These are phyloP conservation scores for Thecaphora thlaspeos DNA, from an alignment of 1,284 basidiomycete genomes.

Conservation along the genomic window DNA sequence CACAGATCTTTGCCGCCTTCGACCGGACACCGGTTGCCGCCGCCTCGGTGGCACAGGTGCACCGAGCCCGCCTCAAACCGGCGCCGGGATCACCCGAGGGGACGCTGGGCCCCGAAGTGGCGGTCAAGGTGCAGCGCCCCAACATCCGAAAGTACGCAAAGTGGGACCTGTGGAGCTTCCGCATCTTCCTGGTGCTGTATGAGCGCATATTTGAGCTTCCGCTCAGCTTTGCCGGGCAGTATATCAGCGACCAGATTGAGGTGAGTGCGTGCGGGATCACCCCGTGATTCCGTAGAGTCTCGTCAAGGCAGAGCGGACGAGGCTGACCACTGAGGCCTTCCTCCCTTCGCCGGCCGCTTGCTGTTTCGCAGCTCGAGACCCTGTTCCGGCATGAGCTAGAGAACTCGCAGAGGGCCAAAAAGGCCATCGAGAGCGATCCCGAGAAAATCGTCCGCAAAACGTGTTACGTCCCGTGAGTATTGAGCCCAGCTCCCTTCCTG, in stretches of 20 bases:
- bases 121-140: conserved; percentile 51
- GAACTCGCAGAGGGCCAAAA: conserved; percentile 36
- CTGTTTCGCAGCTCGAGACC: conserved; percentile 26
- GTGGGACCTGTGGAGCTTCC: conserved; percentile 46
- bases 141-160: conserved; percentile 46
- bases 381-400: conserved; percentile 38
- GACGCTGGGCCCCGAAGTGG: conserved; percentile 29
- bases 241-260: conserved; percentile 50
- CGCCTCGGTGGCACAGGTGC: conserved; percentile 50
- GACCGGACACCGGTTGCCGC: conserved; percentile 41
- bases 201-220: conserved; percentile 49
- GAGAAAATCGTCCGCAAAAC: conserved; percentile 34
- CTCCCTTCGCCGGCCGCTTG: too few relatives aligned
- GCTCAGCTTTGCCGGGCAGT: conserved; percentile 36
- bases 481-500: too few relatives aligned
- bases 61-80: conserved; percentile 34
- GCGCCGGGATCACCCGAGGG: conserved; percentile 8
- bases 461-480: conserved; percentile 42
- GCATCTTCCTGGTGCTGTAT: conserved; percentile 43
- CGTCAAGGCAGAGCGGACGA: too few relatives aligned
- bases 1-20: conserved; percentile 32
- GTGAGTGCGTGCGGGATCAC: too few relatives aligned
- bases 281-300: too few relatives aligned
- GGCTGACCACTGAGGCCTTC: too few relatives aligned
- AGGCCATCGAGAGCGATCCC: conserved; percentile 35